Percentiles rank a stretch among this genome's conserved stretches.
phyloP scores from a whole-genome alignment of 768 basidiomycete genomes.

The Trametes cingulata region DNA sequence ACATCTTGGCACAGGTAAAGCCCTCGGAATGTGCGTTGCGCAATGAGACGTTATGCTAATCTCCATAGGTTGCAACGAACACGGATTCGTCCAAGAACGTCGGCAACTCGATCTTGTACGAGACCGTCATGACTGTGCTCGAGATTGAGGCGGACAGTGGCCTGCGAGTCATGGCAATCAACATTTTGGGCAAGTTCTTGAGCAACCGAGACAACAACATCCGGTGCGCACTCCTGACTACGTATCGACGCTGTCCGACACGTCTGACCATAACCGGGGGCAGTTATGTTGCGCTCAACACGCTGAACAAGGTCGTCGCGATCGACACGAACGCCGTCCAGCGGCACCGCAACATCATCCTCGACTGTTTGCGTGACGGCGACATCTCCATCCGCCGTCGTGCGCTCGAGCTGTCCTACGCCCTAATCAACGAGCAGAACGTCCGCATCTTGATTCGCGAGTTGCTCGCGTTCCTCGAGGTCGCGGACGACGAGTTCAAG shows the following conservation, averaged over 20 bases:
- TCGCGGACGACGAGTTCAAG: slow-evolving; percentile 99
- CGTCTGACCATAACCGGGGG: background rate
- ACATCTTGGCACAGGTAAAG: slow-evolving; percentile 95
- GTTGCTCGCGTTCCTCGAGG: slow-evolving; percentile 92
- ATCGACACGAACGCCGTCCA: slow-evolving; percentile 99
- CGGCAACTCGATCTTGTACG: slow-evolving; percentile 96
- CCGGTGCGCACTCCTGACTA: slow-evolving; percentile 54
- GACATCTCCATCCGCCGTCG: slow-evolving; percentile 98
- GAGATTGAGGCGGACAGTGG: slow-evolving; percentile 98
- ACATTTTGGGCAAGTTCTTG: slow-evolving; percentile 97
- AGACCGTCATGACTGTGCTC: slow-evolving; percentile 93
- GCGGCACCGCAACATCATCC: slow-evolving; percentile 95
- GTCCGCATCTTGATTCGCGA: slow-evolving; percentile 91
- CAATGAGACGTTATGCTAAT: too few species aligned
- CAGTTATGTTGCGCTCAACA: slow-evolving; percentile 97
- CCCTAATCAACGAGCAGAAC: slow-evolving; percentile 93
- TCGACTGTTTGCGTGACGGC: slow-evolving; percentile 99
- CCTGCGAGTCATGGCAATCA: slow-evolving; percentile 98
- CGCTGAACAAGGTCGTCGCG: slow-evolving; percentile 95
- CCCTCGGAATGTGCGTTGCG: too few species aligned
- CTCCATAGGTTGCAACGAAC: slow-evolving; percentile 89
- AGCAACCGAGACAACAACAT: slow-evolving; percentile 99
- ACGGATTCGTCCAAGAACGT: slow-evolving; percentile 98
- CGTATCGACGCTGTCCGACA: background rate
- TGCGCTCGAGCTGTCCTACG: slow-evolving; percentile 95